Evolutionary conservation across 441 rosid genomes (phyloP).

Genomic region (Viola pubescens): DNA sequence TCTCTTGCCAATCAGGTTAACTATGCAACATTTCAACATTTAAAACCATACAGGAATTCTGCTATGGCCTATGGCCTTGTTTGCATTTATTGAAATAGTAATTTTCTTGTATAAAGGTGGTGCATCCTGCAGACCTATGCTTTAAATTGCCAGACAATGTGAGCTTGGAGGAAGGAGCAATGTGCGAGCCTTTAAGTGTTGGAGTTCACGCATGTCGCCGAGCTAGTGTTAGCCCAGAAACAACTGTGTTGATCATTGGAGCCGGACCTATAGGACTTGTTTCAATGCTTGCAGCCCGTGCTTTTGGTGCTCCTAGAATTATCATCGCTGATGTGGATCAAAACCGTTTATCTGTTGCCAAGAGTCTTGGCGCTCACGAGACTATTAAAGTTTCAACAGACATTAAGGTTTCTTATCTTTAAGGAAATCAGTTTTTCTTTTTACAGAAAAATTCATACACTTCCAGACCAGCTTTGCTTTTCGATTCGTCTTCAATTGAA

Average conservation of each 20-base stretch:
- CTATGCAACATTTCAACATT: neutral
- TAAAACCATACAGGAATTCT: neutral
- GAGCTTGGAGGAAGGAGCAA: conserved; percentile 88
- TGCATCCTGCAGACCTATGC: conserved; percentile 76
- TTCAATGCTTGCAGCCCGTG: conserved; percentile 64
- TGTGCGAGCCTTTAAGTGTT: conserved; percentile 81
- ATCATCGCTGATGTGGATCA: conserved; percentile 63
- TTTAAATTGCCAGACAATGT: conserved; percentile 72
- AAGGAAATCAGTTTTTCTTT: no score
- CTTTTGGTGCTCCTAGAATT: conserved; percentile 72
- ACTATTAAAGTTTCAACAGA: conserved; percentile 50
- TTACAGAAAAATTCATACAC: no score
- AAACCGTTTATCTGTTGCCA: conserved; percentile 55
- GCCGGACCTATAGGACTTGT: conserved; percentile 88
- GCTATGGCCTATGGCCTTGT: neutral
- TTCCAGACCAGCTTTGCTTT: no score
- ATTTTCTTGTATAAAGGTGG: conserved; percentile 36
- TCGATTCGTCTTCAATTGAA: no score
- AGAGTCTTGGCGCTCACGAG: conserved; percentile 59
- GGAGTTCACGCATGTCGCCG: conserved; percentile 80
- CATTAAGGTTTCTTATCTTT: conserved; percentile 32
- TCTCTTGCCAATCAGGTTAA: conserved; percentile 67
- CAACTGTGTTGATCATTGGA: conserved; percentile 62
- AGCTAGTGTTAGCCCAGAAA: conserved; percentile 61
- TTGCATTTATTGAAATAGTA: neutral